Percentiles rank a stretch among this genome's conserved stretches.
These are phyloP conservation scores for Komagataella mondaviorum DNA, from an alignment of 805 yeast genomes.

Conservation along the genomic window DNA sequence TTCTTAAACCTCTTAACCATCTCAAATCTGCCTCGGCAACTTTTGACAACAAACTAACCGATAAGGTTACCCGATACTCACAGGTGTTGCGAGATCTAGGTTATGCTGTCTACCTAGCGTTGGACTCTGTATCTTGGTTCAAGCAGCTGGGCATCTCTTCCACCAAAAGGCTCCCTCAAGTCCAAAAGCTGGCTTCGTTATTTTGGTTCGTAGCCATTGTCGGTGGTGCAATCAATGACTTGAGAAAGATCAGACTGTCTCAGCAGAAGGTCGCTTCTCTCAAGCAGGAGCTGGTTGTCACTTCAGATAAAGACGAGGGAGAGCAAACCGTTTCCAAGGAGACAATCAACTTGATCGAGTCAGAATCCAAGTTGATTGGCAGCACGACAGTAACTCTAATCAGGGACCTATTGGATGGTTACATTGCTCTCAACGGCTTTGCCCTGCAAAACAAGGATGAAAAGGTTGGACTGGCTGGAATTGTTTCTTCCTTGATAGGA, in stretches of 20 bases:
- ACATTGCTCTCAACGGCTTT: constrained; percentile 64
- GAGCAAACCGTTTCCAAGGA: constrained; percentile 17
- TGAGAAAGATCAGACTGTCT: constrained; percentile 37
- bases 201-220: constrained; percentile 69
- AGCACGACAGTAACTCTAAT: constrained; percentile 45
- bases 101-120: constrained; percentile 46
- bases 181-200: constrained; percentile 46
- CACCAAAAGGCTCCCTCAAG: constrained; percentile 22
- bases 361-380: constrained; percentile 9
- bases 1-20: constrained; percentile 69
- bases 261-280: constrained; percentile 8
- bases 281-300: constrained; percentile 11
- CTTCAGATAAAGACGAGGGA: constrained; percentile 18
- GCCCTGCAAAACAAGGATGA: constrained; percentile 61
- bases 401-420: constrained; percentile 65
- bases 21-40: constrained; percentile 55
- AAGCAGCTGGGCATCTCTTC: constrained; percentile 43
- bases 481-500: constrained; percentile 69
- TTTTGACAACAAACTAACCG: constrained; percentile 57
- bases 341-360: constrained; percentile 23
- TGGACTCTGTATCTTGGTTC: constrained; percentile 53
- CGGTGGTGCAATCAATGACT: constrained; percentile 47
- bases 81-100: constrained; percentile 45
- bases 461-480: constrained; percentile 72
- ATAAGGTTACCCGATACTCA: constrained; percentile 36